A percentile compares a stretch with the other conserved stretches of the same genome.
Evolutionary conservation across 2,329 filamentous ascomycete species (phyloP).

Genomic region (Arachnomyces sp.): DNA sequence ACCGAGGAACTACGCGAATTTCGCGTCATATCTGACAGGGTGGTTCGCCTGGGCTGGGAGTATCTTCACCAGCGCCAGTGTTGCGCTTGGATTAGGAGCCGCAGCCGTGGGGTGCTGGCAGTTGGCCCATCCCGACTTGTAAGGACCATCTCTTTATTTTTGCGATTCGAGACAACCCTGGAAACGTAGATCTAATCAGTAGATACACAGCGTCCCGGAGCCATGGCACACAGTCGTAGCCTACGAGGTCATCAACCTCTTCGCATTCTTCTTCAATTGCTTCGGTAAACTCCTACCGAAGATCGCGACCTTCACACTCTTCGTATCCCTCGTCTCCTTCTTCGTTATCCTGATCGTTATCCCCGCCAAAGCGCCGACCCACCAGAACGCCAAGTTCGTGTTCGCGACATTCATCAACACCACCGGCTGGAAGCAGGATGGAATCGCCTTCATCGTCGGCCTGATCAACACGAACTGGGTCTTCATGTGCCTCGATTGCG

Average conservation of each 20-base stretch:
- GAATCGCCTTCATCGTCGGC: conserved; percentile 45
- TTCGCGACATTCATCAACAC: conserved; percentile 46
- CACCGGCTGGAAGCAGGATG: conserved; percentile 39
- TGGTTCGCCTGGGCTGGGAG: conserved; percentile 48
- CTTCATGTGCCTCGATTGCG: conserved; percentile 44
- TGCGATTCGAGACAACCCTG: not conserved
- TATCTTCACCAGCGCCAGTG: conserved; percentile 47
- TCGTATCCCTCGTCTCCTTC: conserved; percentile 41
- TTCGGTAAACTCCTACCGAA: conserved; percentile 28
- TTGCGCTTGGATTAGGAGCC: conserved; percentile 41
- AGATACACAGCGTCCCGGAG: conserved; percentile 19
- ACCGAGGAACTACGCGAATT: conserved; percentile 37
- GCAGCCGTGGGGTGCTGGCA: conserved; percentile 46
- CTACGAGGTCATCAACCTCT: conserved; percentile 41
- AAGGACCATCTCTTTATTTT: conserved; percentile 18
- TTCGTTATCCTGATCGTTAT: conserved; percentile 42
- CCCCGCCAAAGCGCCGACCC: conserved; percentile 35
- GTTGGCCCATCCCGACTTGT: conserved; percentile 46
- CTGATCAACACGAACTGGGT: conserved; percentile 45
- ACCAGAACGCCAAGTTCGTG: conserved; percentile 41
- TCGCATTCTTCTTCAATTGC: conserved; percentile 44
- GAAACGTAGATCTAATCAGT: no score
- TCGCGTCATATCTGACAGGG: conserved; percentile 41
- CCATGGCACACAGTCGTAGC: conserved; percentile 34
- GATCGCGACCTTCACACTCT: conserved; percentile 38